Percentiles rank a stretch among this genome's conserved stretches.
These are phyloP conservation scores for Trichosporon sp. DNA, from an alignment of 1,284 basidiomycete genomes.

Conservation along the genomic window DNA sequence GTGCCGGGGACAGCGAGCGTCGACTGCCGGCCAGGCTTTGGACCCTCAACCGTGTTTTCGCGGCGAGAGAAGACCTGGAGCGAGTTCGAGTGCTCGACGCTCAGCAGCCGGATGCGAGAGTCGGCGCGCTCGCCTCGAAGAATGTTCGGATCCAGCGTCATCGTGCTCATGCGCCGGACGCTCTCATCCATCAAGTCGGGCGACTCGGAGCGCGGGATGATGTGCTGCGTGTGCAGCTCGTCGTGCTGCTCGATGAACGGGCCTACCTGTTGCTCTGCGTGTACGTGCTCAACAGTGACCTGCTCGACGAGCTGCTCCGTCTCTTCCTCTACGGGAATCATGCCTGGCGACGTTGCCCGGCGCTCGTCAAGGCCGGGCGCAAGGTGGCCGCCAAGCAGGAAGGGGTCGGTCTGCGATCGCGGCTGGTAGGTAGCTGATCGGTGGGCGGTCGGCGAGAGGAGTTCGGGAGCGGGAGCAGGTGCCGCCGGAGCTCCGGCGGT, in stretches of 20 bases:
- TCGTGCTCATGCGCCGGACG: slow-evolving; percentile 11
- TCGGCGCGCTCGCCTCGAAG: slow-evolving; percentile 19
- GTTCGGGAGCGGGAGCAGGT: too few species aligned
- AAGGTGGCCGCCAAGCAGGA: neutral
- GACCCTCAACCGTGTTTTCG: neutral
- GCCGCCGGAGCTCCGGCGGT: too few species aligned
- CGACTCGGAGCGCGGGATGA: slow-evolving; percentile 16
- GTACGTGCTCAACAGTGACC: slow-evolving; percentile 12
- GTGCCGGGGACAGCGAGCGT: neutral
- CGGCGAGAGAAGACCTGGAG: slow-evolving; percentile 10
- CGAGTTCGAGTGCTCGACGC: slow-evolving; percentile 11
- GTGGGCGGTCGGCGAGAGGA: slow-evolving; percentile 7
- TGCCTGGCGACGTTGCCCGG: neutral
- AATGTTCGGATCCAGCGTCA: slow-evolving; percentile 34
- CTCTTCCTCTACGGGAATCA: slow-evolving; percentile 1
- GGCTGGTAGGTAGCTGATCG: neutral
- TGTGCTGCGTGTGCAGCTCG: neutral
- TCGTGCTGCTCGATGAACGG: slow-evolving; percentile 2
- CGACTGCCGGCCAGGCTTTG: neutral
- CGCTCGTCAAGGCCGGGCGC: neutral
- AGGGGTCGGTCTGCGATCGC: slow-evolving; percentile 23
- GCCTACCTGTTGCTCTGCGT: slow-evolving; percentile 13
- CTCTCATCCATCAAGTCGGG: slow-evolving; percentile 18
- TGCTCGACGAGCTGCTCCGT: slow-evolving; percentile 12
- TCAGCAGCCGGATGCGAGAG: neutral